Conservation (phyloP, 192 early-diverging fungal genomes). For the Coemansia sp. region DNA sequence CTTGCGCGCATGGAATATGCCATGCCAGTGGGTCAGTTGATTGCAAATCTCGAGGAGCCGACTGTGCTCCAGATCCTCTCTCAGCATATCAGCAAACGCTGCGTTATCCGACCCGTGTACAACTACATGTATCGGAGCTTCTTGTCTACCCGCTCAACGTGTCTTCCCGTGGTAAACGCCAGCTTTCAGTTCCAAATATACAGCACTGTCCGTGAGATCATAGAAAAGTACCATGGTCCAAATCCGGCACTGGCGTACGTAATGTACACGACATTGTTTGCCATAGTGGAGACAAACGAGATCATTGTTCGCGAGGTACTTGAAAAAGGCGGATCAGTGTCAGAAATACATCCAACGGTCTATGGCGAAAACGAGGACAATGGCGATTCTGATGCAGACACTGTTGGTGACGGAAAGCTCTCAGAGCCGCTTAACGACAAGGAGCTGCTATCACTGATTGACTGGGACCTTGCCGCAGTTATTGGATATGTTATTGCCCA, state of each 20-base stretch:
- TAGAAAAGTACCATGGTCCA: constrained; percentile 14
- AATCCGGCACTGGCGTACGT: constrained; percentile 18
- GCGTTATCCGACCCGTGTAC: constrained; percentile 41
- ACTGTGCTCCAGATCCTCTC: constrained; percentile 10
- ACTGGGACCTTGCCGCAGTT: constrained; percentile 53
- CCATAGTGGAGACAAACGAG: constrained; percentile 45
- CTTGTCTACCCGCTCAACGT: constrained; percentile 1
- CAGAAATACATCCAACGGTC: constrained; percentile 11
- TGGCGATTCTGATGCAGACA: not conserved
- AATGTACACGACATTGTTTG: constrained; percentile 43
- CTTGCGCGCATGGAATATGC: constrained; percentile 26
- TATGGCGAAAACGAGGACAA: constrained; percentile 11
- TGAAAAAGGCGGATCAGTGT: constrained; percentile 8
- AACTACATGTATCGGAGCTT: constrained; percentile 31
- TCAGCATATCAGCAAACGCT: constrained; percentile 13
- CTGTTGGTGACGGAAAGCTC: not conserved
- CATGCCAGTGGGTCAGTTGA: constrained; percentile 22
- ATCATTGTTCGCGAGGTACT: constrained; percentile 19
- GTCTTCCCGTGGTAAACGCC: constrained; percentile 16
- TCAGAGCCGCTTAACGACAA: constrained; percentile 9
- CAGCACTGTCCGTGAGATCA: constrained; percentile 23
- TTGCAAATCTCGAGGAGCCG: constrained; percentile 25
- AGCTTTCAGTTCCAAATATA: constrained; percentile 50
- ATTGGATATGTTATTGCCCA: constrained; percentile 39
- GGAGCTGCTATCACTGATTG: constrained; percentile 33